These are phyloP conservation scores for Herpetomonas tarakana DNA, from an alignment of 208 protist species.

Conservation along the genomic window DNA sequence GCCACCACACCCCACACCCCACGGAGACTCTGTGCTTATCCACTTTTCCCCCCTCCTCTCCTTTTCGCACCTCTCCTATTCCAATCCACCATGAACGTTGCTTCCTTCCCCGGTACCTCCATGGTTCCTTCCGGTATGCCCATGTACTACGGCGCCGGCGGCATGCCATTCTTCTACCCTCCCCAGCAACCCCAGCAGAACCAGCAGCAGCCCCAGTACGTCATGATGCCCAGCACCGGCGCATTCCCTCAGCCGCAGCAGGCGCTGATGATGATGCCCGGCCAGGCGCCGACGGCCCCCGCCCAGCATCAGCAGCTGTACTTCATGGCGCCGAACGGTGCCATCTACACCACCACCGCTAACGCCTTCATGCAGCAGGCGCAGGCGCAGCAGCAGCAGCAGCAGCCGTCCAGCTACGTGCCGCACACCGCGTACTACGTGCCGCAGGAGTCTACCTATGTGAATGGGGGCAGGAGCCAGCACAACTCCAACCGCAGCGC, in stretches of 20 bases:
- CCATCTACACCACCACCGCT: not conserved
- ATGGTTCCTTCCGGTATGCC: too few species aligned
- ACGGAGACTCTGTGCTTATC: conserved; percentile 2
- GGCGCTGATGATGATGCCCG: not conserved
- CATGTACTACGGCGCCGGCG: too few species aligned
- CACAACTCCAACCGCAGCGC: not conserved
- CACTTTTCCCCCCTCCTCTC: conserved; percentile 2
- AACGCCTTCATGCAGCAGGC: not conserved
- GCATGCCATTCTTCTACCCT: too few species aligned
- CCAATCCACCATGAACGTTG: conserved; percentile 2
- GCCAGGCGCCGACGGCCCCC: not conserved
- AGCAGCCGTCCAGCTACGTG: not conserved
- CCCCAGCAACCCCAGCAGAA: not conserved
- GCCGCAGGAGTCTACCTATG: not conserved
- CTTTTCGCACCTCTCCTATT: conserved; percentile 1
- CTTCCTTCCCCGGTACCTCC: not conserved
- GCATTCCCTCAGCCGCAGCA: conserved; percentile 3
- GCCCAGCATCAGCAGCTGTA: not conserved
- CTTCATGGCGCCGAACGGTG: not conserved
- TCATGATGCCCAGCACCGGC: conserved; percentile 11
- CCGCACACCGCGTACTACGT: conserved; percentile 1
- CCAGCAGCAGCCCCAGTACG: conserved; percentile 5
- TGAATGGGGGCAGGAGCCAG: not conserved
- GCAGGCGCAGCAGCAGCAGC: conserved; percentile 1
- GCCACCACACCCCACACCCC: too few species aligned